Conservation (phyloP, 495 filamentous ascomycete species). For the Halenospora varia region DNA sequence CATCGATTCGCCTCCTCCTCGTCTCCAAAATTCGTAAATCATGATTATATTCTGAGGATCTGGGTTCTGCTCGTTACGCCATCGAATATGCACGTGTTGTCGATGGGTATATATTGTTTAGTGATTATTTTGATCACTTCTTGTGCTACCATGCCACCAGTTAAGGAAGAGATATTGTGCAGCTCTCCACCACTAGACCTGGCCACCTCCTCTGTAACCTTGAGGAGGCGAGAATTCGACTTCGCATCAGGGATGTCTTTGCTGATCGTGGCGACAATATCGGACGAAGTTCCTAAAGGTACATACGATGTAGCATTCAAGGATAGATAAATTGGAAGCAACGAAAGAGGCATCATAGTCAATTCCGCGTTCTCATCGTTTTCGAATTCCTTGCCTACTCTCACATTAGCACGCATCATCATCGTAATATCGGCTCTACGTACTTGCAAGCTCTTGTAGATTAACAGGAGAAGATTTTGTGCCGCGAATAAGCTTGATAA, state of each 20-base stretch:
- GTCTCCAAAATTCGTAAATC: background rate
- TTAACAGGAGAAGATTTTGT: conserved; percentile 32
- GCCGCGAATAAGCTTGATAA: conserved; percentile 73
- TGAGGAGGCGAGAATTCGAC: conserved; percentile 39
- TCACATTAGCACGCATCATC: conserved; percentile 5
- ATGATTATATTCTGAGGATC: conserved; percentile 47
- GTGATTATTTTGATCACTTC: conserved; percentile 96
- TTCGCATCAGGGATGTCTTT: conserved; percentile 40
- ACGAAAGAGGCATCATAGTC: conserved; percentile 47
- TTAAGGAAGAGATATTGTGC: conserved; percentile 89
- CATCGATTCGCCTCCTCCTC: conserved; percentile 9
- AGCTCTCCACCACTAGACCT: conserved; percentile 82
- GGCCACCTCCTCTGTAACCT: conserved; percentile 62
- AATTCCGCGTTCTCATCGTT: conserved; percentile 31
- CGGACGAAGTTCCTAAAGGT: conserved; percentile 39
- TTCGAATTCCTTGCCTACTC: conserved; percentile 17
- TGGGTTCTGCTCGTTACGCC: conserved; percentile 76
- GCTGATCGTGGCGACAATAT: conserved; percentile 38
- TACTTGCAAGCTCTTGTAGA: conserved; percentile 21
- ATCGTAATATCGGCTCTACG: conserved; percentile 12
- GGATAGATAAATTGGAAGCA: conserved; percentile 76
- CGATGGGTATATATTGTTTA: conserved; percentile 91
- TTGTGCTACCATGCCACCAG: conserved; percentile 89
- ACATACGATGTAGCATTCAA: conserved; percentile 52
- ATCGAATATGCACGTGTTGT: conserved; percentile 92